Conservation (phyloP, 2,329 filamentous ascomycete species). For the Ceratocystis colombiana region DNA sequence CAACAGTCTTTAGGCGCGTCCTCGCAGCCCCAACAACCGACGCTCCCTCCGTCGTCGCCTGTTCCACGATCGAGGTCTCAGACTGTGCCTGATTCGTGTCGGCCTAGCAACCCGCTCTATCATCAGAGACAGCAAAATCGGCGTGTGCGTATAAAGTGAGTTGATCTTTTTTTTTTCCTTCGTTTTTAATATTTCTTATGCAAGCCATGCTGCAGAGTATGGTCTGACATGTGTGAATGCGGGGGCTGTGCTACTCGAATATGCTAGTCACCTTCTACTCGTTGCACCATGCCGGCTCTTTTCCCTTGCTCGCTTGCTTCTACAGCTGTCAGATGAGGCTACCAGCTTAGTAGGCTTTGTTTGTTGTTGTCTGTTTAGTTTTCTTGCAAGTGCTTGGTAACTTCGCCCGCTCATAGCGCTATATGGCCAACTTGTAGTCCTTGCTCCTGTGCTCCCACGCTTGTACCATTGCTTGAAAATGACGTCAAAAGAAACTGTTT, state of each 20-base stretch:
- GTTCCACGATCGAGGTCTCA: not conserved
- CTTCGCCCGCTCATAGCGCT: not conserved
- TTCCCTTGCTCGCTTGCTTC: not conserved
- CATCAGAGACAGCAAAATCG: not conserved
- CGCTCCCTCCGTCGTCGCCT: not conserved
- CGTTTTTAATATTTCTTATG: not conserved
- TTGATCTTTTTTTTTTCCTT: not conserved
- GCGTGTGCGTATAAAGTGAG: constrained; percentile 9
- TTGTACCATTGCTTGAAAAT: not conserved
- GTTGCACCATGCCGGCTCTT: not conserved
- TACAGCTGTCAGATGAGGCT: not conserved
- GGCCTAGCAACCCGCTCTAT: not conserved
- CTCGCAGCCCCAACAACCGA: not conserved
- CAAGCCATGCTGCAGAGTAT: not conserved
- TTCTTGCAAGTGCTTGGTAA: not conserved
- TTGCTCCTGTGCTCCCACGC: not conserved
- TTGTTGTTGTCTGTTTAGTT: not conserved
- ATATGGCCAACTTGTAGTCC: not conserved
- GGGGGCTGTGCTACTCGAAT: not conserved
- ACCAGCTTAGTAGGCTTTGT: not conserved
- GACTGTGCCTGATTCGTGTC: not conserved
- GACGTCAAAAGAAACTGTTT: constrained; percentile 6
- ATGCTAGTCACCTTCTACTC: not conserved
- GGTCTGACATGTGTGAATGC: not conserved
- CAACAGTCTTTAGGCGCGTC: not conserved